A percentile compares a stretch with the other conserved stretches of the same genome.
phyloP scores from a whole-genome alignment of 805 yeast genomes.

The Yarrowia sp. region DNA sequence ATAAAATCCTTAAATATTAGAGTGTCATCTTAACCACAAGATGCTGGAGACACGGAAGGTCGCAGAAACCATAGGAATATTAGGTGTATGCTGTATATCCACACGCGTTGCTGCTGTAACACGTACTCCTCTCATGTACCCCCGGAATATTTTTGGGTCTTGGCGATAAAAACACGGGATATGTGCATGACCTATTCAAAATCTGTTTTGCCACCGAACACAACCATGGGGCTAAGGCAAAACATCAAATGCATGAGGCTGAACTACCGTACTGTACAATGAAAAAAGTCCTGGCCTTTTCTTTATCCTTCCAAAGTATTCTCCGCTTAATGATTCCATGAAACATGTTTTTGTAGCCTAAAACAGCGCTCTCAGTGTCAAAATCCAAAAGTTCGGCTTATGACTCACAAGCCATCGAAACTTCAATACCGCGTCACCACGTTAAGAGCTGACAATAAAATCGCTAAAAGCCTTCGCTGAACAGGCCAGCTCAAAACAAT shows the following conservation, averaged over 20 bases:
- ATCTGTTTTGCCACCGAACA: constrained; percentile 1
- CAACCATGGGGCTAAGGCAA: background rate
- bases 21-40: background rate
- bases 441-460: too few species aligned
- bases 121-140: background rate
- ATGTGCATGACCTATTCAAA: background rate
- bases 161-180: background rate
- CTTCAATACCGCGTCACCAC: background rate
- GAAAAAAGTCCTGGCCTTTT: too few species aligned
- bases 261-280: background rate
- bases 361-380: background rate
- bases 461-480: too few species aligned
- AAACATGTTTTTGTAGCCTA: background rate
- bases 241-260: constrained; percentile 1
- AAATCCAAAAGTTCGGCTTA: background rate
- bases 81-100: too few species aligned
- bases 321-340: background rate
- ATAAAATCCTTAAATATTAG: background rate
- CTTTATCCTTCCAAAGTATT: background rate
- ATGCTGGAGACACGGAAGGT: background rate
- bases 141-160: background rate
- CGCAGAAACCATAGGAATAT: background rate
- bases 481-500: too few species aligned
- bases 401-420: background rate
- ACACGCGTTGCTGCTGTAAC: too few species aligned